Base-by-base conservation (phyloP, 2,329 filamentous ascomycete genomes). In the Sclerotiophoma versabilis region DNA sequence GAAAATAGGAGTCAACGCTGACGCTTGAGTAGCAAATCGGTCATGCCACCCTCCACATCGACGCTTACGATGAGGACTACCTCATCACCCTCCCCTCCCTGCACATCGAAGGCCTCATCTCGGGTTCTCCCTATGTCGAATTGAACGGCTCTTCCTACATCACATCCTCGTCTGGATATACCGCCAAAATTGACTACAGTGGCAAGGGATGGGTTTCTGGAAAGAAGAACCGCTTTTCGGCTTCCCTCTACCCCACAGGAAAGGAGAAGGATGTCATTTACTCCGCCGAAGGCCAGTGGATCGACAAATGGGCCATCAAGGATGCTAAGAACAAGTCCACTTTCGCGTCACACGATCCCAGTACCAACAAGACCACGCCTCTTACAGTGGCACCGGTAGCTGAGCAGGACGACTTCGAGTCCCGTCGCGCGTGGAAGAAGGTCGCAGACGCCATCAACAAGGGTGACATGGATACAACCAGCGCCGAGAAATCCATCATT, bases 191-290 rank as follows among this genome's bases (percentile, higher is more conserved):
- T 69, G 92, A 96, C 73, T 99, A 96, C 80, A 90, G 87, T 57
- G 93, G 93, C 68, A 93, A 92, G 74, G 93, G 93, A 53, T 99
- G 93, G 93, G 77, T 99, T 9, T 92, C 89, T 38, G 95, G 93
- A 63, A 96, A 96, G 83, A 97, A 96, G 81, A 98, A 98, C 79
- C 90, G 84, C 51, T 92, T 98, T 73, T 86, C 81, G 11, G 93
- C 92, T 12, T 82, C 81, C 20, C 74, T 98, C 52, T 92, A 89
- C 77, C 90, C 75, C 77, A 86, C 79, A 58, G 84, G 81, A 58
- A 86, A 78, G 76, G 91, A 88, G 76, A 90, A 89, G 76, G 88
- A 90, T 46, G 83, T 86, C 57, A 80, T 88, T 42, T 97, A 93
- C 81, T 91, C 87, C n/a, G 83, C 89, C 32, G 87, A 92, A 25